Evolutionary conservation across 2,329 filamentous ascomycete species (phyloP), one percentile per base, ranked within the genome.

Genomic region (Ceratocystis papillata): DNA sequence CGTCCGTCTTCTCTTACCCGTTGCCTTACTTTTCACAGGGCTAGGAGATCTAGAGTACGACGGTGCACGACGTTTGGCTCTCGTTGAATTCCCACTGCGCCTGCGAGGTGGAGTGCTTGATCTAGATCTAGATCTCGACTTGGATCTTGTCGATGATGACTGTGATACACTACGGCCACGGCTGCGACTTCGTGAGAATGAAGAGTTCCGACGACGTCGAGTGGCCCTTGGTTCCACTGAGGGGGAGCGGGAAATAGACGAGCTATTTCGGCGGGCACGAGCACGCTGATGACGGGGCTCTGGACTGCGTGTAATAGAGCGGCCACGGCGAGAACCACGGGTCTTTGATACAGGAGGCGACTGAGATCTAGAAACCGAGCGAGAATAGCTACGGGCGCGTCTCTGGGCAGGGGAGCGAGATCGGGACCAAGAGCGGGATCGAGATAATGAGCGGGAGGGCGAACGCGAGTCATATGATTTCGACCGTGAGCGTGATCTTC

Each of bases 311-410:
- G 48, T 69, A 70, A 65, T 69, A 15, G 73, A 71, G 20, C 74
- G 74, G 46, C 71, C 70, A 7, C 75, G 75, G 64, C 71, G 70
- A 2, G 74, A 74, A 28, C 65, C 70, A 50, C 70, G 70, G 3
- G 68, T 64, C 6, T 68, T 68, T 8, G 66, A 69, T 22, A 68
- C 67, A 22, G 67, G 63, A 20, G 68, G 69, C 20, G 73, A 73
- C 1, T 37, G 66, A 30, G 66, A 65, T 28, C 62, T 37, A 6
- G 67, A 66, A 37, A 48, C 64, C 25, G 64, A 66, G 22, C 57
- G 59, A 5, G 66, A 63, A 15, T 61, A 67, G 33, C 61, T 65
- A 17, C 55, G 57, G 22, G 66, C 64, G 15, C 45, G 70, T 5
- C 70, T 72, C 45, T 62, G 65, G 28, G 15, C 30, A 22, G 55